phyloP scores from a whole-genome alignment of 352 stramenopile species.

The Phytophthora pisi region DNA sequence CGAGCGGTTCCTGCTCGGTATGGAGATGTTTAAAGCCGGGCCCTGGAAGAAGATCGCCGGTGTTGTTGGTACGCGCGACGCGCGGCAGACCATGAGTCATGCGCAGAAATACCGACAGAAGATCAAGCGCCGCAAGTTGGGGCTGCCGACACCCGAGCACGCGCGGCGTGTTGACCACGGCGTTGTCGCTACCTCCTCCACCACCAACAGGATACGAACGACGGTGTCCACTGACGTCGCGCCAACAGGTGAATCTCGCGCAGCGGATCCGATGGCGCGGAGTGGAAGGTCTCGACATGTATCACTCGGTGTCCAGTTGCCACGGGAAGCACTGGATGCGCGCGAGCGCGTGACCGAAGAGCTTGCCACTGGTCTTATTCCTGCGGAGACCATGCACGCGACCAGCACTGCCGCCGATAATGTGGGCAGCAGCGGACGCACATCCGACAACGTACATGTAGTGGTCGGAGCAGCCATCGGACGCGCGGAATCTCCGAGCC shows the following conservation, averaged over 20 bases:
- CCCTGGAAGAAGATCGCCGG: constrained; percentile 55
- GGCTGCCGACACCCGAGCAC: constrained; percentile 3
- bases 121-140: constrained; percentile 45
- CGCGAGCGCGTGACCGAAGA: constrained; percentile 1
- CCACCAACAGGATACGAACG: constrained; percentile 29
- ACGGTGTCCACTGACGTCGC: not conserved
- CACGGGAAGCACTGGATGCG: constrained; percentile 15
- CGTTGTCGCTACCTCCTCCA: constrained; percentile 1
- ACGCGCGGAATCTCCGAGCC: not conserved
- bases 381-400: constrained; percentile 13
- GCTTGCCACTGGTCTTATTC: constrained; percentile 20
- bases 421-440: constrained; percentile 12
- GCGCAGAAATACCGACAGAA: constrained; percentile 64
- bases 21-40: constrained; percentile 52
- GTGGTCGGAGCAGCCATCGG: constrained; percentile 12
- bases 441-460: constrained; percentile 3
- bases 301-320: constrained; percentile 30
- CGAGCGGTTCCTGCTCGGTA: constrained; percentile 50
- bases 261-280: constrained; percentile 12
- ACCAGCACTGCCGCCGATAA: not conserved
- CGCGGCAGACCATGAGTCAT: constrained; percentile 62
- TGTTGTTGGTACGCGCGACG: constrained; percentile 52
- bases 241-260: constrained; percentile 10
- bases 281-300: constrained; percentile 2
- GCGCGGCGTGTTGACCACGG: constrained; percentile 1